Base-by-base conservation (phyloP, 2,329 filamentous ascomycete species). In the Sarocladium strictum region DNA sequence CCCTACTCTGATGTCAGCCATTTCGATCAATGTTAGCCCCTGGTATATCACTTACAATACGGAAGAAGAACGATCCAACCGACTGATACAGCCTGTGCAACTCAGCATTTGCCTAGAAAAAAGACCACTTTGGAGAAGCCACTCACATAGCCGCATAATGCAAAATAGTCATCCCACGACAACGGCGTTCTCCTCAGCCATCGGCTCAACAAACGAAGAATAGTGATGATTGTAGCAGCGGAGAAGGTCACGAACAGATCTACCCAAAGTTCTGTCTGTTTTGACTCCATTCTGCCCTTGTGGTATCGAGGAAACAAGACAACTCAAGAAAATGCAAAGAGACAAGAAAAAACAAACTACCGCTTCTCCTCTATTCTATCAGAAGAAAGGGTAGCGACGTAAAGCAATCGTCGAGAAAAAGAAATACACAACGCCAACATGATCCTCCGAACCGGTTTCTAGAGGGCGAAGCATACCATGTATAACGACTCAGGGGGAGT, bases 141-240 rank as follows among this genome's bases (percentile, higher is more conserved):
- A 56, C 55, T 27, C 38, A 56, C 55, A 51, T 33, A 56, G 23
- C 55, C 52, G 41, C 52, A 54, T 32, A 56, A 38, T 19, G 52
- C 53, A 45, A 56, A 56, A 43, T 56, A 56, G 35, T 56, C 55
- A 52, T 56, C 55, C 55, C 55, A 56, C n/a, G 41, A 43, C 23
- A 56, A 38, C 12, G 52, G 24, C 23, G 37, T 50, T 41, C 53
- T 29, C 24, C 53, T 56, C 40, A 56, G 55, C 26, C 43, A 38
- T 43, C 55, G 55, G 45, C 55, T 56, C 35, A 56, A 14, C 33
- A 56, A 21, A 32, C 55, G 52, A 24, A 56, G 55, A n/a, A 56
- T 26, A 19, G 53, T 56, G 52, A 54, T 45, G 24, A 52, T 52
- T 12, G 52, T 54, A 32, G 55, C 55, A 33, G 53, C 35, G 40